A percentile compares a stretch with the other conserved stretches of the same genome.
These are phyloP conservation scores for Pittosporum tobira DNA, from an alignment of 129 eudicot genomes.

Conservation along the genomic window DNA sequence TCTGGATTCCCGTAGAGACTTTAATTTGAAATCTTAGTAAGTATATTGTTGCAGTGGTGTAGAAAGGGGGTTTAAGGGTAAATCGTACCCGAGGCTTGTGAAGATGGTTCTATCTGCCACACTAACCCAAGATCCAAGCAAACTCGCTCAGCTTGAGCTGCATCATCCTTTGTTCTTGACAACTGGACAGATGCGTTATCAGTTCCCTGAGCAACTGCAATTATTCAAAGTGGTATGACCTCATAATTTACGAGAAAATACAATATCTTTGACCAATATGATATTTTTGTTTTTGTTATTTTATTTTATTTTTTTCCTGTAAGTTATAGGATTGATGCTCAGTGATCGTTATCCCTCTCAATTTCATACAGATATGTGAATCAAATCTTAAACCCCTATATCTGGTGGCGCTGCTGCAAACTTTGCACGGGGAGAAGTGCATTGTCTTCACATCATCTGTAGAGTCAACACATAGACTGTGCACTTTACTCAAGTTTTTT, in stretches of 20 bases:
- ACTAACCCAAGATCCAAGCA: constrained; percentile 89
- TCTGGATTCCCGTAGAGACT: not conserved
- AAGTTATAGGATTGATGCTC: not conserved
- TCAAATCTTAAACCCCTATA: constrained; percentile 69
- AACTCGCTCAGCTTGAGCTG: constrained; percentile 81
- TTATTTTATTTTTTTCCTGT: not conserved
- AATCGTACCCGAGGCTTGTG: constrained; percentile 59
- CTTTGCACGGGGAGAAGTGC: constrained; percentile 66
- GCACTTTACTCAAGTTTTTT: constrained; percentile 57
- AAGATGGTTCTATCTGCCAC: constrained; percentile 93
- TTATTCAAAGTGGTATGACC: constrained; percentile 63
- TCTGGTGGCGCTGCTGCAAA: constrained; percentile 53
- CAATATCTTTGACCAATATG: constrained; percentile 2
- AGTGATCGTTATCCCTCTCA: not conserved
- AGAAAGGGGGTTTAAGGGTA: constrained; percentile 83
- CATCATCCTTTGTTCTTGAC: constrained; percentile 89
- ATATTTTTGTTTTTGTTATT: not conserved
- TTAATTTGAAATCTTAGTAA: constrained; percentile 4
- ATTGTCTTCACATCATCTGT: constrained; percentile 88
- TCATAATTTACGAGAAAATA: constrained; percentile 14
- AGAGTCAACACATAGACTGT: constrained; percentile 72
- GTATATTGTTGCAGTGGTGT: constrained; percentile 52
- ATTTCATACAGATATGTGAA: constrained; percentile 55
- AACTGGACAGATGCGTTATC: constrained; percentile 66
- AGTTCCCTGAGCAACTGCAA: constrained; percentile 62